Evolutionary conservation across 2,329 filamentous ascomycete genomes (phyloP).

Genomic region (Monilinia fructicola): DNA sequence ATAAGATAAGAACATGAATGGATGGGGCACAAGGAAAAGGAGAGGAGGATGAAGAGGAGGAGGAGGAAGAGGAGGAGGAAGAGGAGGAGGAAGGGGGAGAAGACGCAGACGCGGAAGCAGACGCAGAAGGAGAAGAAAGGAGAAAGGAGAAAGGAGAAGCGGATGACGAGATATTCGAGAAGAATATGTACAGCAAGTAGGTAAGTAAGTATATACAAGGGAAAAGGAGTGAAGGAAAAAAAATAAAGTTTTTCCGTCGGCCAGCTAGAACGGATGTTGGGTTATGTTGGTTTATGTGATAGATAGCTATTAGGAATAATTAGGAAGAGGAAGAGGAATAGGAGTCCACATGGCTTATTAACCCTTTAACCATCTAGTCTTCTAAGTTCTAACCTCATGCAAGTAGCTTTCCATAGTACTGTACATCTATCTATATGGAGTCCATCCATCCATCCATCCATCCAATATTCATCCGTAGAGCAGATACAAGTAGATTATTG

Average conservation of each 20-base stretch:
- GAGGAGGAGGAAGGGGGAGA: background rate
- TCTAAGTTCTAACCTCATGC: too few relatives aligned
- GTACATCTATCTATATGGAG: too few relatives aligned
- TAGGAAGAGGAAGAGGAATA: too few relatives aligned
- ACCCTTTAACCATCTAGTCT: background rate
- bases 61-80: background rate
- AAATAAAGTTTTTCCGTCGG: slow-evolving; percentile 11
- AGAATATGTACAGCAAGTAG: too few relatives aligned
- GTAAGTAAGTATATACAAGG: background rate
- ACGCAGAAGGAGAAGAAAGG: too few relatives aligned
- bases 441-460: too few relatives aligned
- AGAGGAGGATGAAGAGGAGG: background rate
- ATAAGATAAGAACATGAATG: background rate
- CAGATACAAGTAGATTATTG: too few relatives aligned
- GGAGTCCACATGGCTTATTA: background rate
- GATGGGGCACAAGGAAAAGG: background rate
- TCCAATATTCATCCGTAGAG: too few relatives aligned
- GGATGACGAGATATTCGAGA: background rate
- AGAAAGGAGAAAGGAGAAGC: too few relatives aligned
- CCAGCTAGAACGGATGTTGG: slow-evolving; percentile 8
- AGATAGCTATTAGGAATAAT: background rate
- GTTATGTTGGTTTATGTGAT: too few relatives aligned
- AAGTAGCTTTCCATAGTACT: too few relatives aligned
- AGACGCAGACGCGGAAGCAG: background rate
- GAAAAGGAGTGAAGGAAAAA: background rate